These are phyloP conservation scores for Pseudopyricularia javanii DNA, from an alignment of 2,329 filamentous ascomycete genomes.

Conservation along the genomic window DNA sequence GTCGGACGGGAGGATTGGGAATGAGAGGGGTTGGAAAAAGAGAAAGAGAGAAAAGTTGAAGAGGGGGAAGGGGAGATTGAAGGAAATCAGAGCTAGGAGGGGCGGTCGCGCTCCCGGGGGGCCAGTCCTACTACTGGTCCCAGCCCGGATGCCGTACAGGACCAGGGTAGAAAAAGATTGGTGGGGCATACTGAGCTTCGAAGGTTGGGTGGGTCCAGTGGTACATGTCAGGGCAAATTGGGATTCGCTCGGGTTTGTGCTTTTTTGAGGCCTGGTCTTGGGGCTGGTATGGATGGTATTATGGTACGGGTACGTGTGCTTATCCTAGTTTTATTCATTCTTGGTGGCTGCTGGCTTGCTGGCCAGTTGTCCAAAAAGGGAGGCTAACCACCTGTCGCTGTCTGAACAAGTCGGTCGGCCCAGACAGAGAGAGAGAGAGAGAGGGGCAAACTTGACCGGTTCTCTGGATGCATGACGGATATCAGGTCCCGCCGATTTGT, in stretches of 20 bases:
- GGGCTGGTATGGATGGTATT: too few species aligned
- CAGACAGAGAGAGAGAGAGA: too few species aligned
- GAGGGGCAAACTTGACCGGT: background rate
- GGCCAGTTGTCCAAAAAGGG: background rate
- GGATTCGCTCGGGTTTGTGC: constrained; percentile 1
- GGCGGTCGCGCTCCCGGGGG: background rate
- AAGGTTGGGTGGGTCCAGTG: background rate
- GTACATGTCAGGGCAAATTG: constrained; percentile 2
- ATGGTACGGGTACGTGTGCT: background rate
- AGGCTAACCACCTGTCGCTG: too few species aligned
- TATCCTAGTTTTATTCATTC: too few species aligned
- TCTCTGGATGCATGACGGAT: background rate
- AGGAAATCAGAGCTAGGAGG: constrained; percentile 3
- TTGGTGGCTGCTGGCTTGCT: background rate
- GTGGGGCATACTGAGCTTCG: background rate
- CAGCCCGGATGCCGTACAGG: too few species aligned
- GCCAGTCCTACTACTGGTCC: background rate
- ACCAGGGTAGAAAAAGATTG: background rate
- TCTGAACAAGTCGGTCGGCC: background rate
- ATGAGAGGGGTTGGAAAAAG: constrained; percentile 16
- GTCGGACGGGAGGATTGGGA: constrained; percentile 5
- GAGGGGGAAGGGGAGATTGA: constrained; percentile 12
- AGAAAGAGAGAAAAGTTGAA: constrained; percentile 14
- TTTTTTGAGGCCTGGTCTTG: too few species aligned
- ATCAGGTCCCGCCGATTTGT: background rate